Percentiles rank a stretch among this genome's conserved stretches.
phyloP scores from a whole-genome alignment of 2,329 filamentous ascomycete genomes.

The Magnaporthiopsis incrustans region DNA sequence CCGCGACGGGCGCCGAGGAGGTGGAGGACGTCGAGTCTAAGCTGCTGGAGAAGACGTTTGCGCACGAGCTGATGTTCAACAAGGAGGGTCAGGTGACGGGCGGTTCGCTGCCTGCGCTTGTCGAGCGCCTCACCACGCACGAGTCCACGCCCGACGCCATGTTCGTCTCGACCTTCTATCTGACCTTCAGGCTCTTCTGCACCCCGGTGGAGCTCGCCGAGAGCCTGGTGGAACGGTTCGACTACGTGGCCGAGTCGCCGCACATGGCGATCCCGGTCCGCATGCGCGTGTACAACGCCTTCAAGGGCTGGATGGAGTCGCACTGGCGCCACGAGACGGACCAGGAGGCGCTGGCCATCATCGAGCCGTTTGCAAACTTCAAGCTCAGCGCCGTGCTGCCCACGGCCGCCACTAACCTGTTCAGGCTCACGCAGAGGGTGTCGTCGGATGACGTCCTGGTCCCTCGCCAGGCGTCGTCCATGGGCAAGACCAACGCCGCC shows the following conservation, averaged over 20 bases:
- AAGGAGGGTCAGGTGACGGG: constrained; percentile 94
- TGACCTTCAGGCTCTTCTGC: constrained; percentile 92
- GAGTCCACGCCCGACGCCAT: constrained; percentile 85
- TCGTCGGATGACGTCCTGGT: constrained; percentile 66
- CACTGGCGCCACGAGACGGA: constrained; percentile 87
- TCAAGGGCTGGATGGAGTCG: constrained; percentile 95
- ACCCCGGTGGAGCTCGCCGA: constrained; percentile 71
- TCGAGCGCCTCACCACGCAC: constrained; percentile 91
- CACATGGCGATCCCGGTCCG: constrained; percentile 73
- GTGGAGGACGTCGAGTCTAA: constrained; percentile 70
- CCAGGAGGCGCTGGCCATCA: constrained; percentile 63
- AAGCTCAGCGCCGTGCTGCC: constrained; percentile 63
- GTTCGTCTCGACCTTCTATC: constrained; percentile 91
- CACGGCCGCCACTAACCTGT: constrained; percentile 69
- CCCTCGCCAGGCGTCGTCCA: constrained; percentile 73
- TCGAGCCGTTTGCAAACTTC: constrained; percentile 70
- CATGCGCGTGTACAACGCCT: constrained; percentile 86
- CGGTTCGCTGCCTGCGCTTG: constrained; percentile 78
- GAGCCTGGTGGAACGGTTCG: constrained; percentile 81
- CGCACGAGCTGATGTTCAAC: constrained; percentile 86
- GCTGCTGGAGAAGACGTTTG: constrained; percentile 84
- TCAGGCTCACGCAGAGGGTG: constrained; percentile 74
- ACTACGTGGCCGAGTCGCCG: constrained; percentile 76
- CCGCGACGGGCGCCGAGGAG: constrained; percentile 61
- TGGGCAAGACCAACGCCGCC: constrained; percentile 79